Conservation (phyloP, 371 early-diverging fungal species). For the Rhizopus arrhizus region DNA sequence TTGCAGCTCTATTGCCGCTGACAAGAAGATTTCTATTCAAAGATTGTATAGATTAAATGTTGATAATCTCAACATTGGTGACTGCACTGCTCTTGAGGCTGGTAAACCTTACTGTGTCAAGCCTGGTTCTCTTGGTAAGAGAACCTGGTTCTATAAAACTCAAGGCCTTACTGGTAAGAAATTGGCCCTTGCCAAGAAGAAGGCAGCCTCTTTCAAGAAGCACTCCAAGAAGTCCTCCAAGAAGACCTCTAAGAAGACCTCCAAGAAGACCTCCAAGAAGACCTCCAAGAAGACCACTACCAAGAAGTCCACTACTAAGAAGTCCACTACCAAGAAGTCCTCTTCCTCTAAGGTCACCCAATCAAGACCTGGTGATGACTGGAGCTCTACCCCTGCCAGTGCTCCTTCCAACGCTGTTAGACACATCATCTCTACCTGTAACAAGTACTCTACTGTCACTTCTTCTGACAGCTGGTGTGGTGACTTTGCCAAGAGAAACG, state of each 20-base stretch:
- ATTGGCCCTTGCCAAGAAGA: constrained; percentile 29
- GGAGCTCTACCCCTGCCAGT: constrained; percentile 30
- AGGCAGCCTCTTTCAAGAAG: constrained; percentile 25
- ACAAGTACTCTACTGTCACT: constrained; percentile 34
- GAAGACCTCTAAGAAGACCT: constrained; percentile 33
- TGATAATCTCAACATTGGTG: constrained; percentile 8
- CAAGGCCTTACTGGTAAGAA: constrained; percentile 24
- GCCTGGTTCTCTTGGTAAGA: constrained; percentile 10
- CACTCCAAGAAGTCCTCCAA: constrained; percentile 23
- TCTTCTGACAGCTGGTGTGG: constrained; percentile 25
- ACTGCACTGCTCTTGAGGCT: background rate
- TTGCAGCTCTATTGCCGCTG: constrained; percentile 18
- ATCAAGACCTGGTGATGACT: constrained; percentile 29
- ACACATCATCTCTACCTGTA: constrained; percentile 38
- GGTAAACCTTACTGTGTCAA: constrained; percentile 28
- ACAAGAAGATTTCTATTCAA: constrained; percentile 3
- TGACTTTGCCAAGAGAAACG: constrained; percentile 30
- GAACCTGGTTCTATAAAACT: constrained; percentile 35
- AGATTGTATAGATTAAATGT: constrained; percentile 24
- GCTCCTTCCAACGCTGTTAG: constrained; percentile 35
- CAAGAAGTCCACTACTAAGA: constrained; percentile 8
- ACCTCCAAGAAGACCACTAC: constrained; percentile 25
- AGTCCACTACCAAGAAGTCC: constrained; percentile 14
- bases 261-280: constrained; percentile 36
- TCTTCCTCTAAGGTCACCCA: constrained; percentile 13